phyloP scores from a whole-genome alignment of 176 grass and related monocot genomes.

The Oryza officinalis region DNA sequence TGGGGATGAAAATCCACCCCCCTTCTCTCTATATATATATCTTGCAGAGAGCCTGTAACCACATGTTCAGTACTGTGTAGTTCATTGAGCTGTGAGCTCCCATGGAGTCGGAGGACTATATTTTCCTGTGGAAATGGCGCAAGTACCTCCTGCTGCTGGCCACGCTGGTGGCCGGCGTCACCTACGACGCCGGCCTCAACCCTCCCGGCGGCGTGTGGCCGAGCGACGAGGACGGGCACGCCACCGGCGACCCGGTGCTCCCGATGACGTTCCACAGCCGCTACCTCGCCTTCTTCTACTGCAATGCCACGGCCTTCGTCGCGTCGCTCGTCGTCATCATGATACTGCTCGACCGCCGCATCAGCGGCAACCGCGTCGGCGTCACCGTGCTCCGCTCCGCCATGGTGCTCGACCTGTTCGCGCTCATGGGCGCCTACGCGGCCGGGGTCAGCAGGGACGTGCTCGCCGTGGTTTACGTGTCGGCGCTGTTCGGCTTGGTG shows the following conservation, averaged over 20 bases:
- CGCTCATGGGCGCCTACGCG: conserved; percentile 1
- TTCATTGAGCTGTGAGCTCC: neutral
- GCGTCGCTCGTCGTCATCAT: conserved; percentile 20
- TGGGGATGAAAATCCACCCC: no score
- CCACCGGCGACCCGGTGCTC: neutral
- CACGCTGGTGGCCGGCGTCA: conserved; percentile 28
- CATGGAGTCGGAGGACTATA: neutral
- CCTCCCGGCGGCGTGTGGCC: conserved; percentile 45
- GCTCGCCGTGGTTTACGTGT: neutral
- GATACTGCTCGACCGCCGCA: neutral
- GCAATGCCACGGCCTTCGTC: conserved; percentile 6
- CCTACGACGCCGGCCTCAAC: conserved; percentile 36
- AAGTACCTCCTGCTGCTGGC: conserved; percentile 43
- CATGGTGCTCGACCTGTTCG: conserved; percentile 13
- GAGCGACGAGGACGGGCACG: neutral
- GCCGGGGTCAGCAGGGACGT: neutral
- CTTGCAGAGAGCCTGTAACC: neutral
- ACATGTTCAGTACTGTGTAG: no score
- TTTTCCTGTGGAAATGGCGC: conserved; percentile 34
- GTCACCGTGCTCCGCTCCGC: neutral
- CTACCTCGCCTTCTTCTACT: neutral
- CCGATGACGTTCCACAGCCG: neutral
- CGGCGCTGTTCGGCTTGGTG: neutral
- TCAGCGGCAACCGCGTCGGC: neutral
- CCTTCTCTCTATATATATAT: neutral